Evolutionary conservation across 2,329 filamentous ascomycete species (phyloP).

Genomic region (Alternaria sp.): DNA sequence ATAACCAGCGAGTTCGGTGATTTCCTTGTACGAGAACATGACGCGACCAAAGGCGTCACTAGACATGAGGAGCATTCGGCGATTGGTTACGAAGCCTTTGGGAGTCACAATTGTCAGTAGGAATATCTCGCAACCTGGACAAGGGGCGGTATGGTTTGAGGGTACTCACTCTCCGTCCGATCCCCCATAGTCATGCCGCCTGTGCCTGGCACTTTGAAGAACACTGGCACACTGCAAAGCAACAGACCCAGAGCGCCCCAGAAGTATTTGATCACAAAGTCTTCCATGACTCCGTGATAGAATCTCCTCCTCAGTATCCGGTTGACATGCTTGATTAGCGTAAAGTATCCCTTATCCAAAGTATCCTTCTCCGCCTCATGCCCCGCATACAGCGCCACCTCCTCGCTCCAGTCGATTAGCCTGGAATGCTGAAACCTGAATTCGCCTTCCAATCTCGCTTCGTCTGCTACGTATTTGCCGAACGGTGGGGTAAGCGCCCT

Average conservation of each 20-base stretch:
- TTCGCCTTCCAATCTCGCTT: slow-evolving; percentile 92
- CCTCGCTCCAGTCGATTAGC: slow-evolving; percentile 94
- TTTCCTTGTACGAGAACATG: slow-evolving; percentile 69
- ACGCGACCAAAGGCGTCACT: slow-evolving; percentile 72
- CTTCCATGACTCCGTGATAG: slow-evolving; percentile 99
- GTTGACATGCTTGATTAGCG: slow-evolving; percentile 98
- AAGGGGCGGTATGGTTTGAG: neutral
- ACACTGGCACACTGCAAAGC: slow-evolving; percentile 93
- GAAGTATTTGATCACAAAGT: slow-evolving; percentile 99
- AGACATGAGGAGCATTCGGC: slow-evolving; percentile 87
- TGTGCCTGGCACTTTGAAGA: slow-evolving; percentile 84
- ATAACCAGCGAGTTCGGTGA: slow-evolving; percentile 94
- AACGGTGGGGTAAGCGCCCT: slow-evolving; percentile 93
- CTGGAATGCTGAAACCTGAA: slow-evolving; percentile 95
- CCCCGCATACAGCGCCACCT: slow-evolving; percentile 89
- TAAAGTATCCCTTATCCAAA: slow-evolving; percentile 98
- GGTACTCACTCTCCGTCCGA: slow-evolving; percentile 64
- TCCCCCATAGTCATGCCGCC: slow-evolving; percentile 69
- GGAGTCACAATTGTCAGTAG: slow-evolving; percentile 11
- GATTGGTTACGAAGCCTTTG: slow-evolving; percentile 86
- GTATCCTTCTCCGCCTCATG: slow-evolving; percentile 96
- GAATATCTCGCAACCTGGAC: neutral
- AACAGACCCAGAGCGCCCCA: slow-evolving; percentile 94
- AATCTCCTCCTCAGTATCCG: slow-evolving; percentile 88
- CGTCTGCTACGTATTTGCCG: slow-evolving; percentile 96